These are phyloP conservation scores for Salix brachista DNA, from an alignment of 345 rosid genomes.

Conservation along the genomic window DNA sequence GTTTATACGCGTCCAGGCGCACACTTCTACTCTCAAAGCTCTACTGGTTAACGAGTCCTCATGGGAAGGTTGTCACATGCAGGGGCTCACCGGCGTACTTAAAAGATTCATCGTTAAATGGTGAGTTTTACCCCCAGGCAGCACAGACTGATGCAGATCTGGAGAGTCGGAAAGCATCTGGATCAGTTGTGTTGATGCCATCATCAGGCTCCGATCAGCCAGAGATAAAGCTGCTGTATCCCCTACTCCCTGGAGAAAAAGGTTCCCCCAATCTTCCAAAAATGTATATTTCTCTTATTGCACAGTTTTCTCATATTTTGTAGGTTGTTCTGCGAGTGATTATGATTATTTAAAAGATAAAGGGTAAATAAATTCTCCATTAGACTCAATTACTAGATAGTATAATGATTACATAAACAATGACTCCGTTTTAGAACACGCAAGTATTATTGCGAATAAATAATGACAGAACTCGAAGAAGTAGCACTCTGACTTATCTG, in stretches of 20 bases:
- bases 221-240: no score
- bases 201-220: conserved; percentile 29
- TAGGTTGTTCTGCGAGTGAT: no score
- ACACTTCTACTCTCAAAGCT: not conserved
- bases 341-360: no score
- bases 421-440: not conserved
- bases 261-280: no score
- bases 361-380: no score
- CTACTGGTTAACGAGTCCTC: not conserved
- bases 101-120: conserved; percentile 69
- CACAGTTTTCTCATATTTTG: no score
- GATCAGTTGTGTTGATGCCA: conserved; percentile 74
- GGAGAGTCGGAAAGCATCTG: conserved; percentile 64
- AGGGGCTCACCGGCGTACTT: conserved; percentile 86
- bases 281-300: no score
- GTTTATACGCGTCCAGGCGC: not conserved
- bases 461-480: not conserved
- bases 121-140: no score
- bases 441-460: no score
- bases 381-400: no score
- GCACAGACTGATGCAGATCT: no score
- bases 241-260: no score
- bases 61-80: not conserved
- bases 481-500: not conserved
- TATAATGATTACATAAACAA: not conserved